These are phyloP conservation scores for Monascus ruber DNA, from an alignment of 2,329 filamentous ascomycete genomes.

Conservation along the genomic window DNA sequence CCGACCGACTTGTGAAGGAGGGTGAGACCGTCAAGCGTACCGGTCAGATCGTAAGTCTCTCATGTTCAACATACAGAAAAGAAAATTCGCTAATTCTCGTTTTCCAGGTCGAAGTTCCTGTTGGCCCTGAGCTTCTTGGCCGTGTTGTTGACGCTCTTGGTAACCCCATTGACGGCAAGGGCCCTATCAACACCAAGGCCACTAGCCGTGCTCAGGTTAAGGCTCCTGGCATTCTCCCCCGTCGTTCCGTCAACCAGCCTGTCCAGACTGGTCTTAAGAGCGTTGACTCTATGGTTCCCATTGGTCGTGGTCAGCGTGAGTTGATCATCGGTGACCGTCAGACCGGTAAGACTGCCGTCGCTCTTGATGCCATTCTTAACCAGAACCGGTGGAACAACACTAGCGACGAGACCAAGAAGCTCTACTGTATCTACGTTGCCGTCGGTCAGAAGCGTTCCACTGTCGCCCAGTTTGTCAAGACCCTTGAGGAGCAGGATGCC, in stretches of 20 bases:
- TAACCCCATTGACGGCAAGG: slow-evolving; percentile 99
- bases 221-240: slow-evolving; percentile 95
- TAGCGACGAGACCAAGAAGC: slow-evolving; percentile 90
- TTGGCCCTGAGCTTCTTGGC: slow-evolving; percentile 83
- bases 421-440: slow-evolving; percentile 99
- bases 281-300: slow-evolving; percentile 98
- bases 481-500: slow-evolving; percentile 97
- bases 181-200: slow-evolving; percentile 83
- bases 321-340: slow-evolving; percentile 99
- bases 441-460: slow-evolving; percentile 99
- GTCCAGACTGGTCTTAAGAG: slow-evolving; percentile 99
- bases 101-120: slow-evolving; percentile 81
- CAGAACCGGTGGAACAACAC: slow-evolving; percentile 94
- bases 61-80: not conserved
- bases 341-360: slow-evolving; percentile 98
- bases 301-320: slow-evolving; percentile 99
- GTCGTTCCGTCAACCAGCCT: slow-evolving; percentile 93
- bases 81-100: not conserved
- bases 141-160: slow-evolving; percentile 98
- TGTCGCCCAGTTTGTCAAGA: slow-evolving; percentile 98
- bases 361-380: slow-evolving; percentile 96
- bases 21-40: slow-evolving; percentile 99
- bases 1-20: slow-evolving; percentile 98
- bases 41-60: slow-evolving; percentile 79
- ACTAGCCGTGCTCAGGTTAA: slow-evolving; percentile 96